phyloP scores from a whole-genome alignment of 1,284 basidiomycete species.

The Leccinum pallidistipes region DNA sequence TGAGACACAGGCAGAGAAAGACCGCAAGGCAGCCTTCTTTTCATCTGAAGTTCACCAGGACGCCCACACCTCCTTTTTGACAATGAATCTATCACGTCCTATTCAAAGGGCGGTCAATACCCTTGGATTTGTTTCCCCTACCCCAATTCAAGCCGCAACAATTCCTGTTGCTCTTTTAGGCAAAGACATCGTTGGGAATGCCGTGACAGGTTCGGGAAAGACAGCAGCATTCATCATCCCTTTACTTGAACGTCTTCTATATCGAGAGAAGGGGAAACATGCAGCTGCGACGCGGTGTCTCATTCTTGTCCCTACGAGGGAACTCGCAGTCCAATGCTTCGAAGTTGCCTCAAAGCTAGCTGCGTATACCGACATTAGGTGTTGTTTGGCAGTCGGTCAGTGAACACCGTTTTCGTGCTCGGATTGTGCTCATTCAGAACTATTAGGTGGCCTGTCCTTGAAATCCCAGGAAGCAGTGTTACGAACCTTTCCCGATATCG shows the following conservation, averaged over 20 bases:
- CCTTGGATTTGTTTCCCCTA: slow-evolving; percentile 83
- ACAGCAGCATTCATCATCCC: slow-evolving; percentile 96
- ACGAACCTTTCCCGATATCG: slow-evolving; percentile 85
- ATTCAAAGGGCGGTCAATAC: slow-evolving; percentile 84
- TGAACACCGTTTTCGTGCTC: slow-evolving; percentile 5
- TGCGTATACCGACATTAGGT: slow-evolving; percentile 84
- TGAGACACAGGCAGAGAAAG: slow-evolving; percentile 41
- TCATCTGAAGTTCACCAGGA: slow-evolving; percentile 55
- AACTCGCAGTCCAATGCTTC: slow-evolving; percentile 92
- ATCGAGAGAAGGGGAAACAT: slow-evolving; percentile 83
- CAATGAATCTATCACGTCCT: slow-evolving; percentile 88
- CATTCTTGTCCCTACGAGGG: slow-evolving; percentile 90
- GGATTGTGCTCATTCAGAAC: slow-evolving; percentile 13
- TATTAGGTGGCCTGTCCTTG: slow-evolving; percentile 82
- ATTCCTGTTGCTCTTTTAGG: slow-evolving; percentile 93
- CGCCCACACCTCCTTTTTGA: slow-evolving; percentile 69
- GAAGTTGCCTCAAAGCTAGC: slow-evolving; percentile 88
- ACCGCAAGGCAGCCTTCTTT: slow-evolving; percentile 85
- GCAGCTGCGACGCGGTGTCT: slow-evolving; percentile 93
- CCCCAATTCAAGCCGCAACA: slow-evolving; percentile 92
- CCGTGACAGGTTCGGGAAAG: slow-evolving; percentile 96
- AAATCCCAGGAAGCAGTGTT: slow-evolving; percentile 88
- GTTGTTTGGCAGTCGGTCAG: slow-evolving; percentile 85
- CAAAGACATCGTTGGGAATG: slow-evolving; percentile 93
- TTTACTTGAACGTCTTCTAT: slow-evolving; percentile 88